Evolutionary conservation across 192 early-diverging fungal species (phyloP).

Genomic region (Gorgonomyces haynaldii): DNA sequence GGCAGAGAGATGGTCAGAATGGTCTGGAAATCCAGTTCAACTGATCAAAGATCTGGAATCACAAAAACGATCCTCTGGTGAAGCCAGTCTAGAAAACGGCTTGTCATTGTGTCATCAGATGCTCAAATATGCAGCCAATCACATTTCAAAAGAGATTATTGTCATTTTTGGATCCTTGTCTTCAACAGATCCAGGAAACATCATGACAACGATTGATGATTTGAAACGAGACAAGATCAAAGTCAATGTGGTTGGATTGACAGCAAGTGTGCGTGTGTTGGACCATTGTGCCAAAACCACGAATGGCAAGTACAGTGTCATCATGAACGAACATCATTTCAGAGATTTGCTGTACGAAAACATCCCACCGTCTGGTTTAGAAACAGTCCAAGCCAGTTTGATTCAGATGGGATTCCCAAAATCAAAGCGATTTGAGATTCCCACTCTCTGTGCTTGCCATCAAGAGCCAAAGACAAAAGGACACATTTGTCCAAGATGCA

Average conservation of each 20-base stretch:
- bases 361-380: conserved; percentile 78
- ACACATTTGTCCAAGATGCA: conserved; percentile 77
- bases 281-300: conserved; percentile 63
- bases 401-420: conserved; percentile 91
- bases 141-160: conserved; percentile 79
- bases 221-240: conserved; percentile 61
- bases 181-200: conserved; percentile 89
- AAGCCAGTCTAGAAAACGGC: conserved; percentile 88
- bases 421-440: conserved; percentile 18
- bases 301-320: conserved; percentile 69
- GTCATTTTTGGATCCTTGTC: conserved; percentile 81
- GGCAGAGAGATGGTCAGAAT: conserved; percentile 75
- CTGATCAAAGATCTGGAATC: conserved; percentile 69
- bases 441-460: conserved; percentile 73
- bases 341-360: conserved; percentile 72
- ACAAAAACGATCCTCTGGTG: conserved; percentile 51
- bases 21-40: conserved; percentile 45
- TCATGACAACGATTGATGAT: conserved; percentile 63
- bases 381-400: conserved; percentile 50
- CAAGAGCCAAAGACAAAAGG: conserved; percentile 61
- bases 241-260: conserved; percentile 76
- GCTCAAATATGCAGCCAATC: conserved; percentile 40
- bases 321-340: conserved; percentile 71
- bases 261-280: conserved; percentile 82
- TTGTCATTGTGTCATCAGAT: conserved; percentile 69